Conservation (phyloP, 805 yeast species). For the Suhomyces prunicola region DNA sequence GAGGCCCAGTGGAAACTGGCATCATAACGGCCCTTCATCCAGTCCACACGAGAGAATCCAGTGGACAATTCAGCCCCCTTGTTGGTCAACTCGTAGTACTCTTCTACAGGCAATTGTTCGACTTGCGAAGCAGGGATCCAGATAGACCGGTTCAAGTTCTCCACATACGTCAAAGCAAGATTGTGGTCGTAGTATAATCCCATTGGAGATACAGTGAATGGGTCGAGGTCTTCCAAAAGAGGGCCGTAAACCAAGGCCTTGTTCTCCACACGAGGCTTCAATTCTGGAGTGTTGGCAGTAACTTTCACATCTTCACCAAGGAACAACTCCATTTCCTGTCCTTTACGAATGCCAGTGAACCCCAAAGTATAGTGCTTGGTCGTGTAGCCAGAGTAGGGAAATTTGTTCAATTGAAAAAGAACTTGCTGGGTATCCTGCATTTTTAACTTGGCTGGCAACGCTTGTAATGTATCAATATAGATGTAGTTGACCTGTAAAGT, state of each 20-base stretch:
- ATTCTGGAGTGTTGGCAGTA: slow-evolving; percentile 23
- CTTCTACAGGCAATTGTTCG: slow-evolving; percentile 69
- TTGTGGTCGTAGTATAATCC: slow-evolving; percentile 62
- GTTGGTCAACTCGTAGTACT: slow-evolving; percentile 77
- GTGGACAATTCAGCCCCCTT: slow-evolving; percentile 63
- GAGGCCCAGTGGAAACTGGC: slow-evolving; percentile 54
- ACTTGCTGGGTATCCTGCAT: slow-evolving; percentile 63
- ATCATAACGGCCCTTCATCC: slow-evolving; percentile 56
- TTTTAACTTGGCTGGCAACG: slow-evolving; percentile 62
- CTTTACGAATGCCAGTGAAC: slow-evolving; percentile 45
- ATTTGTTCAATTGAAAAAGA: slow-evolving; percentile 50
- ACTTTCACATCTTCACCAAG: slow-evolving; percentile 14
- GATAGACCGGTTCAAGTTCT: slow-evolving; percentile 61
- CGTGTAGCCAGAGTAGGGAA: slow-evolving; percentile 59
- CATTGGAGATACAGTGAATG: slow-evolving; percentile 49
- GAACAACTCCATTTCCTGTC: slow-evolving; percentile 43
- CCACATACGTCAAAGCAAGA: slow-evolving; percentile 60
- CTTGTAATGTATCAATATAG: slow-evolving; percentile 45
- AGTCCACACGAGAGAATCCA: slow-evolving; percentile 81
- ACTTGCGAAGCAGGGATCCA: slow-evolving; percentile 89
- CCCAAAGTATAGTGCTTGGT: slow-evolving; percentile 47
- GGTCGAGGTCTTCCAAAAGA: slow-evolving; percentile 34
- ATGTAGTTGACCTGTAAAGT: slow-evolving; percentile 50
- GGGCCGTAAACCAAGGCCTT: slow-evolving; percentile 56
- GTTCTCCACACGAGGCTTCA: slow-evolving; percentile 37